Base-by-base conservation (phyloP, 2,329 filamentous ascomycete species). In the Ophiostoma ulmi region DNA sequence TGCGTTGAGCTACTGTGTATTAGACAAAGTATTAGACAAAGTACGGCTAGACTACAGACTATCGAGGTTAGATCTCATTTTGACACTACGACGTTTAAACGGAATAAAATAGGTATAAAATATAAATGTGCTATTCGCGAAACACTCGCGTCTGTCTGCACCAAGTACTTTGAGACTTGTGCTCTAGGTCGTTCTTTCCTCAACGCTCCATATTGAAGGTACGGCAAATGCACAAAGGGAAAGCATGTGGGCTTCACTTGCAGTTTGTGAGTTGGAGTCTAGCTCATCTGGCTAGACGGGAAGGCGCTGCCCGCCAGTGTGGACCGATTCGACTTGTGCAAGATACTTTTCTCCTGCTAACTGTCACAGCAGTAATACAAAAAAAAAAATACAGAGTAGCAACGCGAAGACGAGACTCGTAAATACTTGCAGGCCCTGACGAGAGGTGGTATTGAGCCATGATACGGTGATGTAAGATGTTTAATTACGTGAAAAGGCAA, bases 301-400 rank as follows among this genome's bases (percentile, higher is more conserved):
- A 72, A 72, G 72, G 70, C 70, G 68, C 70, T 71, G 71, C 69
- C 71, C 71, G 72, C 44, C 44, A 48, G 69, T 26, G 39, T 44
- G 71, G 71, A 20, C 65, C 38, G 39, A 44, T 13, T 44, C 39
- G 7, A 44, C 39, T 11, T 3, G 10, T 13, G 39, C 14, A 26
- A 26, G 26, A 26, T 26, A 26, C 26, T 26, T 26, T 26, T 2
- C 26, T 2, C 26, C 26, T 26, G 26, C 26, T 26, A 26, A 44
- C 14, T n/a, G 48, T 20, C 48, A 55, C 48, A n/a, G 17, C 44
- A 48, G 44, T 48, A 17, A 3, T 14, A 17, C n/a, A n/a, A 20
- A 7, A 17, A 48, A n/a, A 20, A 7, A 48, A 48, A 48, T 13
- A 48, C 39, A n/a, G 44, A 20, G 2, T 6, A 48, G 14, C 6